These are phyloP conservation scores for Cryptococcus deneoformans DNA, from an alignment of 1,284 basidiomycete genomes.

Conservation along the genomic window DNA sequence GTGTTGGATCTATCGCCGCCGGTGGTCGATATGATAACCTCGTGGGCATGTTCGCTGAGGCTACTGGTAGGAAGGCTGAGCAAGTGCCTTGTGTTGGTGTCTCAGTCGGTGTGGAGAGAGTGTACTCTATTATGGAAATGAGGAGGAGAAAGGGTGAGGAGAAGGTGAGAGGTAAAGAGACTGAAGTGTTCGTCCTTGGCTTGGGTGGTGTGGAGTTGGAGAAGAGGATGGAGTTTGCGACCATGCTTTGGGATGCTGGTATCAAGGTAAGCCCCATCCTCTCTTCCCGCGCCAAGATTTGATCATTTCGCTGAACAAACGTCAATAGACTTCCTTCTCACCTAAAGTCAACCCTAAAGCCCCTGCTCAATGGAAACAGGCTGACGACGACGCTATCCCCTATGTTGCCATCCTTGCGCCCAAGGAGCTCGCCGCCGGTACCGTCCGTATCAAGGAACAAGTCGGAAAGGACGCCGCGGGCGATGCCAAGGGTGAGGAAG, in stretches of 20 bases:
- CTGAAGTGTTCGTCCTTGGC: constrained; percentile 91
- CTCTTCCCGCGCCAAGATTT: neutral
- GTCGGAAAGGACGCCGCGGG: constrained; percentile 63
- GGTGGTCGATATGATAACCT: constrained; percentile 97
- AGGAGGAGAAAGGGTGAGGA: constrained; percentile 69
- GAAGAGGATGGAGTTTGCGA: constrained; percentile 80
- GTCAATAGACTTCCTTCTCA: constrained; percentile 72
- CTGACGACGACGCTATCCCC: constrained; percentile 88
- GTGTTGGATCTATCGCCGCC: constrained; percentile 96
- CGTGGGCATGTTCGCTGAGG: constrained; percentile 88
- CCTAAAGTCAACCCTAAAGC: constrained; percentile 89
- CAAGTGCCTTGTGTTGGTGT: constrained; percentile 90
- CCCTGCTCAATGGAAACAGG: constrained; percentile 80
- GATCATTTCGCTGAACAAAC: neutral
- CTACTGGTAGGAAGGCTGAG: constrained; percentile 59
- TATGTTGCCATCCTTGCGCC: constrained; percentile 88
- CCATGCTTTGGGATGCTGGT: constrained; percentile 79
- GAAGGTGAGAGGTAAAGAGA: constrained; percentile 73
- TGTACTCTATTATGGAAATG: constrained; percentile 89
- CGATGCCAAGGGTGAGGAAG: constrained; percentile 63
- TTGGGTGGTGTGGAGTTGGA: constrained; percentile 78
- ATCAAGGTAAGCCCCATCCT: constrained; percentile 65
- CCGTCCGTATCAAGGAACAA: constrained; percentile 91
- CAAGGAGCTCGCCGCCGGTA: constrained; percentile 76
- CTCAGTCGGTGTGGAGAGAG: constrained; percentile 91